Evolutionary conservation across 345 rosid species (phyloP), one percentile per base, ranked within the genome.

Genomic region (Barbarea vulgaris): DNA sequence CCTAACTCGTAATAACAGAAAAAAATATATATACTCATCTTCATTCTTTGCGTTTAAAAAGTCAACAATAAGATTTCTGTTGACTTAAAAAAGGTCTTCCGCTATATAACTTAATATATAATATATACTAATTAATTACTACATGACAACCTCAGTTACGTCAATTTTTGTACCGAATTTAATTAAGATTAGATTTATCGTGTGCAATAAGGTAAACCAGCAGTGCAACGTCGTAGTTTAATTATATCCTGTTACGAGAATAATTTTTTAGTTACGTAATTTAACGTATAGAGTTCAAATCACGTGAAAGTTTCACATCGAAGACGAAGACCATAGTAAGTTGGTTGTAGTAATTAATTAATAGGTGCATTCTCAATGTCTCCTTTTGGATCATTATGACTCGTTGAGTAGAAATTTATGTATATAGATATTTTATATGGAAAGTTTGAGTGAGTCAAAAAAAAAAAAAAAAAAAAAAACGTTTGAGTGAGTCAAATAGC

Each of bases 291-390:
- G 22, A 54, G 39, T 34, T 56, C 30, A 64, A 54, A 55, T 74
- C 77, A 65, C 72, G 72, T 64, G 72, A 74, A 74, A 57, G 48
- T 64, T 65, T 44, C 30, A 65, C 64, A 65, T 25, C 55, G 56
- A 65, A 44, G 65, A 55, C 65, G 48, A 65, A 44, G 72, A 44
- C 71, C 58, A 64, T 30, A 44, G 30, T 48, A 55, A 56, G 19
- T 55, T 64, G 58, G 39, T 65, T 65, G 57, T 34, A 24, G 66
- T 56, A 74, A 65, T 65, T 56, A 74, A 65, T 65, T 56, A 57
- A 34, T 46, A 67, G 44, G 11, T 14, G 73, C 41, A 47, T 47
- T 36, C 59, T 62, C 27, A 51, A 51, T 51, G 27, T 21, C 28
- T 46, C 41, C 41, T 54, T 27, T 52, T 21, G 42, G 39, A 37